Base-by-base conservation (phyloP, 371 early-diverging fungal species). In the Rhizopus stolonifer region DNA sequence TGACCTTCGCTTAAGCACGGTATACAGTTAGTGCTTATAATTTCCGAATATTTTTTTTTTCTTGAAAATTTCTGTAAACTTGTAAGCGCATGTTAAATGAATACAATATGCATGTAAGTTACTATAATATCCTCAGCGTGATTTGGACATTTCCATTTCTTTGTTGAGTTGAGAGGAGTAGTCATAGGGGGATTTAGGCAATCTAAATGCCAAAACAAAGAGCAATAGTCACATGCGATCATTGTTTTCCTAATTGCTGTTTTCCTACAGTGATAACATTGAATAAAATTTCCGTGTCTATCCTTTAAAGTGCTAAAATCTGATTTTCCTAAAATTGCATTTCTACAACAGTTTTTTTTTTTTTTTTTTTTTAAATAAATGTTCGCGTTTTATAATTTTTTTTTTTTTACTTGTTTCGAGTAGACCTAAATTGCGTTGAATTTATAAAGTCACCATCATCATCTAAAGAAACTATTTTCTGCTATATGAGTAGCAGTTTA, bases 61-160 rank as follows among this genome's bases (percentile, higher is more conserved):
- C 75, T 59, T 34, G 55, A 61, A 14, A 56, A 47, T 42, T 60
- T 64, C 69, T 74, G 53, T 26, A n/a, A n/a, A n/a, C 15, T 43
- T 13, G 54, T 10, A 22, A 4, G 4, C 33, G 38, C 15, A 19
- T 26, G 14, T 10, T 18, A 31, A 9, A 31, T 42, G 44, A 17
- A 25, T 22, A 32, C 7, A 46, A 29, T 11, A 29, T 1, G 2
- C 11, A 29, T 9, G 6, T n/a, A 19, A 21, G 54, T 42, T 68
- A 69, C 70, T 64, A 82, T 57, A 3, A 71, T 67, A 40, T 85
- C 81, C 42, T 93, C 92, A n/a, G 73, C 85, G 65, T 94, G 95
- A 50, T 81, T 84, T 4, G 95, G 95, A 63, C 95, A 94, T 84
- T 85, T 90, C 95, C 95, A 94, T 52, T 81, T 82, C 25, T 68